phyloP scores from a whole-genome alignment of 2,329 filamentous ascomycete species.

The Pseudopithomyces chartarum region DNA sequence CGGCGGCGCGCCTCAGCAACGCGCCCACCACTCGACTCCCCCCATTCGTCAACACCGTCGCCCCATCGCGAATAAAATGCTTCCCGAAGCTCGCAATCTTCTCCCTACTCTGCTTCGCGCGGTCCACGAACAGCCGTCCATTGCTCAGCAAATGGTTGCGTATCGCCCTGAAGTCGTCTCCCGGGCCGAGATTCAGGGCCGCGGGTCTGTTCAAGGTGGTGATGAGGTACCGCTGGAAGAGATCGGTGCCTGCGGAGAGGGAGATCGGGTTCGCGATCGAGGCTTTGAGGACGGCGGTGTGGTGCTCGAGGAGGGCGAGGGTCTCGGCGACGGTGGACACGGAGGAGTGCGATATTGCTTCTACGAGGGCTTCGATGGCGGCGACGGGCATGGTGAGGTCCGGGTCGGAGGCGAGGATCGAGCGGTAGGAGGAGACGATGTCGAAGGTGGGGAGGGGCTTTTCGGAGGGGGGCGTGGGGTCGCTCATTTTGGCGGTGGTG shows the following conservation, averaged over 20 bases:
- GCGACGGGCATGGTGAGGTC: slow-evolving; percentile 96
- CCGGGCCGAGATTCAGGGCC: slow-evolving; percentile 50
- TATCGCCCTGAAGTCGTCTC: slow-evolving; percentile 79
- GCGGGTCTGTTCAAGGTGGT: slow-evolving; percentile 65
- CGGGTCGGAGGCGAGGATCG: slow-evolving; percentile 69
- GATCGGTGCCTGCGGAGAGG: slow-evolving; percentile 88
- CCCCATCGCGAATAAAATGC: slow-evolving; percentile 77
- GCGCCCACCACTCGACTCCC: slow-evolving; percentile 83
- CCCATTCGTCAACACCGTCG: slow-evolving; percentile 87
- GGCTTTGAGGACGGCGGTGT: slow-evolving; percentile 77
- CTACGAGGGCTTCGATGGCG: slow-evolving; percentile 88
- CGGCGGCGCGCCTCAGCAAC: slow-evolving; percentile 74
- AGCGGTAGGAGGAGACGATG: slow-evolving; percentile 69
- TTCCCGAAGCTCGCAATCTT: slow-evolving; percentile 81
- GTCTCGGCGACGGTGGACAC: slow-evolving; percentile 93
- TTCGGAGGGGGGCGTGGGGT: slow-evolving; percentile 16
- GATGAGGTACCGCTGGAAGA: slow-evolving; percentile 94
- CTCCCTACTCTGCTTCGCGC: slow-evolving; percentile 83
- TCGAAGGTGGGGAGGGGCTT: slow-evolving; percentile 44
- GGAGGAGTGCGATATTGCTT: slow-evolving; percentile 77
- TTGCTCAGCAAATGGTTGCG: slow-evolving; percentile 84
- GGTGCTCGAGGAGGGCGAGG: slow-evolving; percentile 78
- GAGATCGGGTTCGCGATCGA: slow-evolving; percentile 88
- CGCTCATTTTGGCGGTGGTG: slow-evolving; percentile 27
- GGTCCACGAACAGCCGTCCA: slow-evolving; percentile 81